Percentiles rank a stretch among this genome's conserved stretches.
Conservation (phyloP, 208 protist species). For the Acanthamoeba lenticulata region DNA sequence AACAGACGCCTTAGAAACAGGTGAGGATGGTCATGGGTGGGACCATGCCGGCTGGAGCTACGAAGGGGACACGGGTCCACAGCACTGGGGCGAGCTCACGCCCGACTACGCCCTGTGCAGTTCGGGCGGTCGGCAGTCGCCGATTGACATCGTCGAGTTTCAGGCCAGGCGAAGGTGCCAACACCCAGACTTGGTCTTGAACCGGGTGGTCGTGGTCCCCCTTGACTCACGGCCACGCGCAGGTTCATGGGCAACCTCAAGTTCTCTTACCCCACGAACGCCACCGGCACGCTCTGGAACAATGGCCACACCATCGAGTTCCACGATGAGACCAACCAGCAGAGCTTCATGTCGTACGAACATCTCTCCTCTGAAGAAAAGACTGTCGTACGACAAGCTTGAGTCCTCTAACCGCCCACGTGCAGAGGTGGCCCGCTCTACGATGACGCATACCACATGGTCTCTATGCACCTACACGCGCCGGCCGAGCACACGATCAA, state of each 20-base stretch:
- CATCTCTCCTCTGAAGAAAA: not conserved
- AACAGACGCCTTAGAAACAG: not conserved
- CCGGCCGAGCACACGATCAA: not conserved
- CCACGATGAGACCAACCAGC: not conserved
- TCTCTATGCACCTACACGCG: not conserved
- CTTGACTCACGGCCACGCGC: not conserved
- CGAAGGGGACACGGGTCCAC: not conserved
- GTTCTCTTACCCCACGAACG: not conserved
- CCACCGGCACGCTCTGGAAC: constrained; percentile 16
- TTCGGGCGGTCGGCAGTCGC: not conserved
- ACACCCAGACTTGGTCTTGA: no score
- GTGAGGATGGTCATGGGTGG: not conserved
- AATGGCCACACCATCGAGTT: constrained; percentile 17
- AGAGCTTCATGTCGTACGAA: not conserved
- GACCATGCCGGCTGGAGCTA: constrained; percentile 10
- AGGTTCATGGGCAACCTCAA: not conserved
- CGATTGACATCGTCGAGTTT: constrained; percentile 2
- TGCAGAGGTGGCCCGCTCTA: not conserved
- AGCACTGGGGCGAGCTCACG: not conserved
- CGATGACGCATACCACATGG: not conserved
- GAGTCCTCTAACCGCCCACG: not conserved
- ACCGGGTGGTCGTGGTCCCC: not conserved
- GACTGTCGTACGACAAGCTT: not conserved
- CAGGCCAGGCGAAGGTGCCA: not conserved
- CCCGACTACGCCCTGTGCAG: not conserved